Evolutionary conservation across 345 rosid genomes (phyloP), one percentile per base, ranked within the genome.

Genomic region (Cochlearia excelsa): DNA sequence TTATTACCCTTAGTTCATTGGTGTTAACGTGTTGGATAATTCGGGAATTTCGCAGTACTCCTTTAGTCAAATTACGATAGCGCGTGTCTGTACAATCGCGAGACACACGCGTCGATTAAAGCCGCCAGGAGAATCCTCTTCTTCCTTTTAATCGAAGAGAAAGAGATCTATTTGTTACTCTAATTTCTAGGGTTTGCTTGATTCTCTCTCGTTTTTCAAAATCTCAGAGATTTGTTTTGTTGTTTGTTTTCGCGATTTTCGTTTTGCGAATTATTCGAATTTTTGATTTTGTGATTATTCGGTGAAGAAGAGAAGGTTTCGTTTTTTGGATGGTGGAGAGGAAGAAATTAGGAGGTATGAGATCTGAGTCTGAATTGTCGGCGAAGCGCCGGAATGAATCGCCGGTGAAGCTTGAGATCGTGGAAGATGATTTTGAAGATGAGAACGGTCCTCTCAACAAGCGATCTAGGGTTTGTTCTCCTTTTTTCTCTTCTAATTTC

Each of bases 381-480:
- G 68, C 82, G 1, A 71, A 58, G 60, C 54, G 52, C 42, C 78
- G 72, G 48, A 79, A 70, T 62, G 83, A 80, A 76, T 56, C 69
- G 7, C 82, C 88, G 78, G 96, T 94, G 68, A 94, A 90, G 75
- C 74, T 82, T 41, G 99, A 90, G 92, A 79, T 87, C 74, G 74
- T 41, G 0, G 95, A 85, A 58, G 95, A 90, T 59, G 55, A 78
- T 34, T 74, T 82, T 63, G 93, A 84, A 71, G 99, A 90, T 61
- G 83, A 78, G 57, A 69, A 79, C 33, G 87, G 79, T 28, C 89
- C 90, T 72, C 79, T 74, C 68, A 70, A 49, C 66, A 90, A 94
- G 80, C 84, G 96, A 73, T 76, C 91, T 43, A 87, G 68, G 81
- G 59, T 72, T 39, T 81, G 47, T 79, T 65, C 59, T 72, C 26